phyloP scores from a whole-genome alignment of 257 asterid species.

The Marsdenia floribunda region DNA sequence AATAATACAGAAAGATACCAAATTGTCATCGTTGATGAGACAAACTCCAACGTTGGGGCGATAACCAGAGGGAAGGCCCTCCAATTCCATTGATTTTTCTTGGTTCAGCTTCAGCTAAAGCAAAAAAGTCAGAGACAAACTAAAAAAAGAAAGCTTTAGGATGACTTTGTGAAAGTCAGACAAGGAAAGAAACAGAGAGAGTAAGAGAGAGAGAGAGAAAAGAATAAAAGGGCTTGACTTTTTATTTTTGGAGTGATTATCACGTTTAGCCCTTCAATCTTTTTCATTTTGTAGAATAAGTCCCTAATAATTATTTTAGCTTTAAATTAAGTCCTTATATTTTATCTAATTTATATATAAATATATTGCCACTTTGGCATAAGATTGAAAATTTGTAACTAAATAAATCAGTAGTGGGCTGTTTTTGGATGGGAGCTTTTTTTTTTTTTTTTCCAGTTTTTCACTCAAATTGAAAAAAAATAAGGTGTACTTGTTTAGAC shows the following conservation, averaged over 20 bases:
- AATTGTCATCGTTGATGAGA: slow-evolving; percentile 66
- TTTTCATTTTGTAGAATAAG: too few species aligned
- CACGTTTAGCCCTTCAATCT: background rate
- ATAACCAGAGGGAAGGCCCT: slow-evolving; percentile 94
- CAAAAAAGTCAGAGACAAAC: slow-evolving; percentile 19
- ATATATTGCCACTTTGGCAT: too few species aligned
- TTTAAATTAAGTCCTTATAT: too few species aligned
- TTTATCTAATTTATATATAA: too few species aligned
- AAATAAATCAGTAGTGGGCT: too few species aligned
- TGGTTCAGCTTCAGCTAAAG: slow-evolving; percentile 19
- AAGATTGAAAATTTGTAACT: too few species aligned
- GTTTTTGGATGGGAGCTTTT: too few species aligned
- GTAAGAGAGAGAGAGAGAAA: background rate
- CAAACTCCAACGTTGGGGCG: slow-evolving; percentile 98
- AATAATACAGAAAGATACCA: slow-evolving; percentile 31
- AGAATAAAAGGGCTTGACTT: slow-evolving; percentile 8
- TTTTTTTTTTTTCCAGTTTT: too few species aligned
- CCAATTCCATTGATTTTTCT: slow-evolving; percentile 43
- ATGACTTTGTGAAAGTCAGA: background rate
- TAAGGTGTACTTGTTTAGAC: too few species aligned
- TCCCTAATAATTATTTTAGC: too few species aligned
- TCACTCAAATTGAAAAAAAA: too few species aligned
- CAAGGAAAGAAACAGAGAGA: background rate
- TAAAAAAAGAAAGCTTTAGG: background rate
- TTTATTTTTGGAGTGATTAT: slow-evolving; percentile 17